Evolutionary conservation across 2,329 filamentous ascomycete species (phyloP).

Genomic region (Knufia petricola): DNA sequence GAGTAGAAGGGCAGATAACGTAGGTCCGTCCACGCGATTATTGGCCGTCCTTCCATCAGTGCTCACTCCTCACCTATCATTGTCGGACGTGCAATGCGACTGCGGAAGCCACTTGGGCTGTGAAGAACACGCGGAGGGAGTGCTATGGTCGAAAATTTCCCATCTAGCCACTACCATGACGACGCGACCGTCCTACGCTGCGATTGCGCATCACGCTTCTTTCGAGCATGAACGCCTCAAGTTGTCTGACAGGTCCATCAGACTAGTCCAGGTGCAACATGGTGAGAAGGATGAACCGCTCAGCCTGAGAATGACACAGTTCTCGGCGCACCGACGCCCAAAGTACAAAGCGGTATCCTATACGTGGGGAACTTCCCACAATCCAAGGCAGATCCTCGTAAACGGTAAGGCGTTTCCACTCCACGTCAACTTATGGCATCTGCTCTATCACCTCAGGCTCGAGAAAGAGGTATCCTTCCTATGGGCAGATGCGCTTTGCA

Average conservation of each 20-base stretch:
- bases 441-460: slow-evolving; percentile 18
- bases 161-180: neutral
- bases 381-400: slow-evolving; percentile 15
- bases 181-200: slow-evolving; percentile 2
- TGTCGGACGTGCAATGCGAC: too few species aligned
- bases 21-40: too few species aligned
- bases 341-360: slow-evolving; percentile 21
- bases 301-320: slow-evolving; percentile 21
- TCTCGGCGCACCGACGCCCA: slow-evolving; percentile 16
- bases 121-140: neutral
- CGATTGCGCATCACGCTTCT: slow-evolving; percentile 7
- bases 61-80: too few species aligned
- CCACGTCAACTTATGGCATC: slow-evolving; percentile 17
- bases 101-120: too few species aligned
- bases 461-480: slow-evolving; percentile 13
- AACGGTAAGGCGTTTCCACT: slow-evolving; percentile 18
- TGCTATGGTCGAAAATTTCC: neutral
- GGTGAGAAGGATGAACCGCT: slow-evolving; percentile 11
- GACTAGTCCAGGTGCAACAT: slow-evolving; percentile 19
- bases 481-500: slow-evolving; percentile 22
- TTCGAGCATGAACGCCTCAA: slow-evolving; percentile 20
- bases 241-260: slow-evolving; percentile 18
- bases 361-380: slow-evolving; percentile 18
- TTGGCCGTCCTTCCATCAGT: too few species aligned
- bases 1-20: too few species aligned